A percentile compares a stretch with the other conserved stretches of the same genome.
Conservation (phyloP, 306 rosid genomes). For the Vigna reflexopilosa region DNA sequence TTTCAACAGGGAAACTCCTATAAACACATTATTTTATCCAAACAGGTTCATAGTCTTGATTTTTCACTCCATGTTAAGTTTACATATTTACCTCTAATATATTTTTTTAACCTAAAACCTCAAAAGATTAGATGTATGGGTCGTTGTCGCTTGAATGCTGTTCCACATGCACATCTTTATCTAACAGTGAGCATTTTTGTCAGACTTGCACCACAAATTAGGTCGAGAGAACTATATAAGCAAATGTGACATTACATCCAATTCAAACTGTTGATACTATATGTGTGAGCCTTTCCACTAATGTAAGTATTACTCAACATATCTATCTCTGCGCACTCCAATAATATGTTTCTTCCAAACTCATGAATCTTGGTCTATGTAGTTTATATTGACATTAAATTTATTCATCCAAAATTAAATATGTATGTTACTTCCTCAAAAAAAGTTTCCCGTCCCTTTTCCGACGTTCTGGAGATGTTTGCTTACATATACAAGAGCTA, state of each 20-base stretch:
- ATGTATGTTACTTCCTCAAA: constrained; percentile 7
- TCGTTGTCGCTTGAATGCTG: neutral
- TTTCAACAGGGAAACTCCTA: no score
- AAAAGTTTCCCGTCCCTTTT: neutral
- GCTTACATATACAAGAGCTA: constrained; percentile 1
- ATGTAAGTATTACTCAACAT: neutral
- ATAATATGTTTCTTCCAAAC: neutral
- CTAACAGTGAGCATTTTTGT: neutral
- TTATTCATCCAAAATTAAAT: neutral
- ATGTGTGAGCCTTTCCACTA: neutral
- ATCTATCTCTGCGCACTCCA: neutral
- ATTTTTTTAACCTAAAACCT: neutral
- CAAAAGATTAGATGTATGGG: neutral
- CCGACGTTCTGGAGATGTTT: neutral
- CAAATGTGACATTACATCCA: neutral
- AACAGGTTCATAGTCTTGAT: neutral
- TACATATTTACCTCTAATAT: neutral
- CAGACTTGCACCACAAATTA: neutral
- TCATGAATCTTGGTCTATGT: neutral
- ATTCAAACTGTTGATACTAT: neutral
- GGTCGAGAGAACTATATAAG: neutral
- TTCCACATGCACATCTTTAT: neutral
- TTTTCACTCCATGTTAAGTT: constrained; percentile 12
- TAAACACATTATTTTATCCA: no score
- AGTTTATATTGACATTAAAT: constrained; percentile 4